Evolutionary conservation across 208 protist genomes (phyloP).

Genomic region (Acanthamoeba castellanii): DNA sequence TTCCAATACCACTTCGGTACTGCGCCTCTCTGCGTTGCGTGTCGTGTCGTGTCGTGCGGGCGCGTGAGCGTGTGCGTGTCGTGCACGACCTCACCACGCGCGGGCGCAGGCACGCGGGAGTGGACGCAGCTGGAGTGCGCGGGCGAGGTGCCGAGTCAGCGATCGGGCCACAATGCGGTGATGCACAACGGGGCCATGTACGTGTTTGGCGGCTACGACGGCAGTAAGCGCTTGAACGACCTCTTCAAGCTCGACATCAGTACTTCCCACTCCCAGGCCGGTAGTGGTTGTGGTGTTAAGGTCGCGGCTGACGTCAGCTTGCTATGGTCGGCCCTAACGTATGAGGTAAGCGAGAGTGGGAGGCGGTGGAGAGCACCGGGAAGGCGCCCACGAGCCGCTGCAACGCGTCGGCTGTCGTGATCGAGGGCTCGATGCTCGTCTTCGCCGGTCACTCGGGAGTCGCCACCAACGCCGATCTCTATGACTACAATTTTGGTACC

Average conservation of each 20-base stretch:
- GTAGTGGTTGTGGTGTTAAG: no score
- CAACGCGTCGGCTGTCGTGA: slow-evolving; percentile 19
- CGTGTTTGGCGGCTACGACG: slow-evolving; percentile 80
- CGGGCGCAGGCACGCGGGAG: slow-evolving; percentile 33
- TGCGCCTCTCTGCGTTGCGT: no score
- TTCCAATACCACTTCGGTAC: slow-evolving; percentile 52
- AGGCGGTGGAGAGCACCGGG: neutral
- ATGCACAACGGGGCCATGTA: slow-evolving; percentile 53
- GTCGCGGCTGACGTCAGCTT: neutral
- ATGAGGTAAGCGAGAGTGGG: slow-evolving; percentile 29
- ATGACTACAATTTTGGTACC: slow-evolving; percentile 3
- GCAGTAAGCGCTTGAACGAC: slow-evolving; percentile 43
- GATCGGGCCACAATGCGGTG: slow-evolving; percentile 64
- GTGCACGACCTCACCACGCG: neutral
- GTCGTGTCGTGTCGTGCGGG: no score
- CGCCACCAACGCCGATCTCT: slow-evolving; percentile 20
- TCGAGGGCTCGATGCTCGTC: slow-evolving; percentile 43
- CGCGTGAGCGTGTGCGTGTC: neutral
- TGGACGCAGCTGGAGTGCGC: slow-evolving; percentile 42
- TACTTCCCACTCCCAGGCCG: neutral
- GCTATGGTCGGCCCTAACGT: neutral
- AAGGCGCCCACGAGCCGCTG: slow-evolving; percentile 12
- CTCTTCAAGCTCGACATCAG: slow-evolving; percentile 73
- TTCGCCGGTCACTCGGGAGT: slow-evolving; percentile 71
- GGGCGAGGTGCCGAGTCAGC: slow-evolving; percentile 14